These are phyloP conservation scores for Tilletia horrida DNA, from an alignment of 1,284 basidiomycete species.

Conservation along the genomic window DNA sequence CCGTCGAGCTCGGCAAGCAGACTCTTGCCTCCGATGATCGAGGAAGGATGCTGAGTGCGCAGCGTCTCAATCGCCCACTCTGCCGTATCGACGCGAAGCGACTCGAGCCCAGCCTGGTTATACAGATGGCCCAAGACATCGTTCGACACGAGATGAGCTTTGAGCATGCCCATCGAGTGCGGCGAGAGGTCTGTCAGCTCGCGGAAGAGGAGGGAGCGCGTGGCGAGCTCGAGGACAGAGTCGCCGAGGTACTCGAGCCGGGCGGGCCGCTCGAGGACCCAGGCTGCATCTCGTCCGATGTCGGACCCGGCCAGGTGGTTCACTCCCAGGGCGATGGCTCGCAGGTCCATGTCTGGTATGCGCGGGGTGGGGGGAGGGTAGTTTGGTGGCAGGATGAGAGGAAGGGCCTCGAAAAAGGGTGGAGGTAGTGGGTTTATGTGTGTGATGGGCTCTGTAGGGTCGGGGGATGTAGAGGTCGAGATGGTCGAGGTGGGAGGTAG, in stretches of 20 bases:
- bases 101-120: constrained; percentile 3
- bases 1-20: background rate
- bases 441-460: background rate
- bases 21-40: background rate
- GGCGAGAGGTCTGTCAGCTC: background rate
- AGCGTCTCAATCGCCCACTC: constrained; percentile 12
- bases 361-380: constrained; percentile 17
- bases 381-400: background rate
- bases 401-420: constrained; percentile 11
- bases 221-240: constrained; percentile 11
- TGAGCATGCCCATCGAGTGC: constrained; percentile 7
- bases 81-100: background rate
- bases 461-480: background rate
- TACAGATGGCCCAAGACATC: constrained; percentile 17
- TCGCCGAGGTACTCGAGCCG: constrained; percentile 18
- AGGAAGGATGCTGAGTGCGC: background rate
- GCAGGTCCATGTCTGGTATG: constrained; percentile 6
- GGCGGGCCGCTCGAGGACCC: constrained; percentile 1
- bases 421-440: constrained; percentile 1
- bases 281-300: background rate
- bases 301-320: constrained; percentile 9
- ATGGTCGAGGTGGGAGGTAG: background rate
- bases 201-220: constrained; percentile 4
- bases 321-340: constrained; percentile 7
- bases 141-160: constrained; percentile 17